A percentile compares a stretch with the other conserved stretches of the same genome.
Conservation (phyloP, 441 rosid genomes). For the Breynia disticha region DNA sequence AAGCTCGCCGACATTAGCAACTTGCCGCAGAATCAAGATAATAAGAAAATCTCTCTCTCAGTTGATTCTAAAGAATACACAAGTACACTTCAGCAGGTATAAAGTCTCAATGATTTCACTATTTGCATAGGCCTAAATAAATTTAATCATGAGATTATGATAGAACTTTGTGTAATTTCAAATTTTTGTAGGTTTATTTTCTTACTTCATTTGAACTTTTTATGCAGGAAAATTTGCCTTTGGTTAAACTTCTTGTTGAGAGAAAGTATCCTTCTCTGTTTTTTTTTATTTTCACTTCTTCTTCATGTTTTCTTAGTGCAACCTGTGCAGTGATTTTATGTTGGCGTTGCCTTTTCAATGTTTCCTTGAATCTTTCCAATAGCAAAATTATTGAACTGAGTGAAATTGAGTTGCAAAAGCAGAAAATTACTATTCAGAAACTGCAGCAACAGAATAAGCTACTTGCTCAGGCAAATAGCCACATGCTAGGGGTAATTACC, state of each 20-base stretch:
- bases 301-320: no score
- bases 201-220: neutral
- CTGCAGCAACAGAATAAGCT: conserved; percentile 48
- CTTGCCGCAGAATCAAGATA: neutral
- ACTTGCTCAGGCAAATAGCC: conserved; percentile 53
- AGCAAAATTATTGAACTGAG: conserved; percentile 52
- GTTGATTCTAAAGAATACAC: neutral
- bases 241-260: neutral
- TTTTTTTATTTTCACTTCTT: neutral
- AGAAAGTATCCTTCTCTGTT: neutral
- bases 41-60: neutral
- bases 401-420: conserved; percentile 39
- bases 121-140: neutral
- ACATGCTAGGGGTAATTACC: conserved; percentile 44
- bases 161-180: neutral
- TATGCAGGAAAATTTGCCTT: neutral
- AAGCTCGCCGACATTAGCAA: neutral
- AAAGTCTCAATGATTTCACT: neutral
- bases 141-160: neutral
- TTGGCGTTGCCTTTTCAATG: conserved; percentile 7
- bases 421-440: conserved; percentile 40
- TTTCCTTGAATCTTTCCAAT: conserved; percentile 16
- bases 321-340: conserved; percentile 12
- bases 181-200: neutral
- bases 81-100: neutral